Evolutionary conservation across 1,139 yeast species (phyloP).

Genomic region (Diutina scorzettiae): DNA sequence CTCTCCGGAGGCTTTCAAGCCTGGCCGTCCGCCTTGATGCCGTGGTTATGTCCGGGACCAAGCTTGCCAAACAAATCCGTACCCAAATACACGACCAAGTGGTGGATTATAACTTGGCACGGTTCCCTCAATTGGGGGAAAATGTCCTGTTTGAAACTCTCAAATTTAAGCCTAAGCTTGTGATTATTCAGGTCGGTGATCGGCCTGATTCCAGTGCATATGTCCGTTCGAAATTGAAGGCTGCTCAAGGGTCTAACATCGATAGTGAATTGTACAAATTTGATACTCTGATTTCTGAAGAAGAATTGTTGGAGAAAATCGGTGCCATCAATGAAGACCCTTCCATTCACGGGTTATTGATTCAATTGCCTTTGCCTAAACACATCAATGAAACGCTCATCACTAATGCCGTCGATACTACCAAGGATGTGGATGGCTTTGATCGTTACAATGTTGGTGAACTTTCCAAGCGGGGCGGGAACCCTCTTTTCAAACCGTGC

Average conservation of each 20-base stretch:
- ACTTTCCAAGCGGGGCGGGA: constrained; percentile 61
- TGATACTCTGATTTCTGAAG: constrained; percentile 42
- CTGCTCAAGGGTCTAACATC: constrained; percentile 59
- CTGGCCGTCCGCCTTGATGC: constrained; percentile 16
- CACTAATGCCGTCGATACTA: constrained; percentile 55
- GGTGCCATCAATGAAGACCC: constrained; percentile 49
- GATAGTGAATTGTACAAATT: constrained; percentile 45
- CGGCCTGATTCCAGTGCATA: constrained; percentile 73
- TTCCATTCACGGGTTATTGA: constrained; percentile 54
- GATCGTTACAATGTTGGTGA: constrained; percentile 69
- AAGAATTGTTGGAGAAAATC: constrained; percentile 36
- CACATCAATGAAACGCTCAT: constrained; percentile 57
- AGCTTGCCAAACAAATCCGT: constrained; percentile 29
- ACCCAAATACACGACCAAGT: constrained; percentile 29
- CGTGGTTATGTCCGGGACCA: constrained; percentile 32
- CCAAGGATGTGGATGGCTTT: constrained; percentile 74
- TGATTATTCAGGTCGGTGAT: constrained; percentile 63
- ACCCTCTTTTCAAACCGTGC: constrained; percentile 61
- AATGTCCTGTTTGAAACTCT: constrained; percentile 18
- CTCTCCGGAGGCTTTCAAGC: not conserved
- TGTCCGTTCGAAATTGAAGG: constrained; percentile 63
- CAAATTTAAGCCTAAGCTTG: constrained; percentile 48
- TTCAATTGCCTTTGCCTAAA: constrained; percentile 64
- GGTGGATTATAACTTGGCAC: constrained; percentile 23
- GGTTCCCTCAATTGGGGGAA: constrained; percentile 13